A percentile compares a stretch with the other conserved stretches of the same genome.
phyloP scores from a whole-genome alignment of 2,329 filamentous ascomycete species.

The Trichoderma simmonsii region DNA sequence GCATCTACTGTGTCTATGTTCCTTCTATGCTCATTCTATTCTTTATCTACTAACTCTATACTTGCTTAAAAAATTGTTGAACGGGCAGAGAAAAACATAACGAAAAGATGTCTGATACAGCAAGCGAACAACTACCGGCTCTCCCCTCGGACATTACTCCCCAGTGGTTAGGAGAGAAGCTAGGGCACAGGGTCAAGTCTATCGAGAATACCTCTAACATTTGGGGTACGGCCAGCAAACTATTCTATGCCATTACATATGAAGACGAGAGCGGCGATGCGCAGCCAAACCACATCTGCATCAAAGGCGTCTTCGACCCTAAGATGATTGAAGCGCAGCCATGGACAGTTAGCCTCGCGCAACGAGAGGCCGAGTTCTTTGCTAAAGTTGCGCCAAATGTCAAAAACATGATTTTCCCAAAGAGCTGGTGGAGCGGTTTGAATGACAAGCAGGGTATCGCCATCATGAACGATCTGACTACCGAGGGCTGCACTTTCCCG shows the following conservation, averaged over 20 bases:
- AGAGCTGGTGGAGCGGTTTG: conserved; percentile 1
- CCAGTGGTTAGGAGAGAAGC: not conserved
- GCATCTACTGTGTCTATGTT: not conserved
- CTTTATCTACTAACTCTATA: not conserved
- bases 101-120: not conserved
- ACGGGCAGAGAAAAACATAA: not conserved
- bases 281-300: not conserved
- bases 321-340: conserved; percentile 7
- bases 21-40: not conserved
- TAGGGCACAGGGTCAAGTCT: not conserved
- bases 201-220: not conserved
- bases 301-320: conserved; percentile 11
- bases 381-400: not conserved
- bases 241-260: conserved; percentile 1
- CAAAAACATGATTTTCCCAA: conserved; percentile 5
- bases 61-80: not conserved
- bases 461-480: conserved; percentile 4
- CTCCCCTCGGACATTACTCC: not conserved
- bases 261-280: not conserved
- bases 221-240: conserved; percentile 3
- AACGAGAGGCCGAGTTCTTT: conserved; percentile 7
- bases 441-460: conserved; percentile 5
- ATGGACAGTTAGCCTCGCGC: conserved; percentile 2
- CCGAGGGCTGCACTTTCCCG: not conserved
- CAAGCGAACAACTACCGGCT: not conserved